Evolutionary conservation across 768 basidiomycete species (phyloP).

Genomic region (Paxillus involutus): DNA sequence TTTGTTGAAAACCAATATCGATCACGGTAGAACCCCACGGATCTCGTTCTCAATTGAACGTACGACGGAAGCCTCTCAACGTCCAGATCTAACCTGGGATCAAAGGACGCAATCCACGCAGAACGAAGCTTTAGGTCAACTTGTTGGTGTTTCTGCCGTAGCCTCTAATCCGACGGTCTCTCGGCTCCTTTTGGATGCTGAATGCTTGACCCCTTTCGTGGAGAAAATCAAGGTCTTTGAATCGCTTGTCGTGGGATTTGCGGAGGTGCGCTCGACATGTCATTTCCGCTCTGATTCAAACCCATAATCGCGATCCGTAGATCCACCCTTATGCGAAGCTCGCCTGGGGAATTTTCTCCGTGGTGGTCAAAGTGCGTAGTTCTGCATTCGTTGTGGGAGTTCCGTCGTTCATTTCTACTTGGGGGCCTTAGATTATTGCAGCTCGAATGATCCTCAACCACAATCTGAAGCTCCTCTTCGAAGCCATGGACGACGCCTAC

Average conservation of each 20-base stretch:
- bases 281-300: background rate
- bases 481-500: background rate
- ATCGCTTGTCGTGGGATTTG: too few relatives aligned
- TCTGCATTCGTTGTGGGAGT: too few relatives aligned
- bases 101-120: background rate
- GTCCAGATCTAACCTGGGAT: background rate
- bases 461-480: background rate
- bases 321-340: slow-evolving; percentile 2
- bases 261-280: background rate
- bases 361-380: background rate
- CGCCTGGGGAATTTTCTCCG: background rate
- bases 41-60: background rate
- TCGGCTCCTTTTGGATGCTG: background rate
- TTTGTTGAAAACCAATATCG: background rate
- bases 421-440: background rate
- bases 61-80: background rate
- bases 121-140: background rate
- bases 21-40: background rate
- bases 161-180: background rate
- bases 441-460: background rate
- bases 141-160: background rate
- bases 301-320: background rate
- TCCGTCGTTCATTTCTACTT: background rate
- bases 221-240: background rate
- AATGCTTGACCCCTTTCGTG: background rate